Evolutionary conservation across 1,284 basidiomycete species (phyloP), one percentile per base, ranked within the genome.

Genomic region (Malassezia vespertilionis): DNA sequence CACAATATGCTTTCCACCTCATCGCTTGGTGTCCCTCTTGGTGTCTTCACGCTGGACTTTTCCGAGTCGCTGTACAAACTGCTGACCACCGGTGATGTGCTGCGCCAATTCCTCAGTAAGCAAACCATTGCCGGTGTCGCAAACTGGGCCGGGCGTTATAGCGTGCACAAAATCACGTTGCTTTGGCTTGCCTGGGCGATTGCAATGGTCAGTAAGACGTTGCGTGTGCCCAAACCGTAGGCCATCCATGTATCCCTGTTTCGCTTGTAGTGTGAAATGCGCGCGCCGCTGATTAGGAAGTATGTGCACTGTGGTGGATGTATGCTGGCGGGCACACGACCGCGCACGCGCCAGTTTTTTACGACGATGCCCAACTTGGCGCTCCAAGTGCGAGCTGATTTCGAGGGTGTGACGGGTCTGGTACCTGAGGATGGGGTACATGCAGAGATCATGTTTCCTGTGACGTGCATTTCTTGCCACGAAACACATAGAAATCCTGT

Each of bases 191-290:
- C 46, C 20, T 70, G 67, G 67, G 57, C 60, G 3, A 58, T 59
- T 24, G 58, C 61, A 2, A 61, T 70, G 63, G 57, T 70, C 15
- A 58, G 54, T 43, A 70, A 70, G 54, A 70, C 67, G 22, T 49
- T 70, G 39, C 44, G 61, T 4, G 57, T 70, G 1, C 67, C 67
- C n/a, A 70, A 70, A 51, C 65, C 65, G 18, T 70, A 45, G 31
- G 14, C 18, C 17, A 37, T n/a, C n/a, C 15, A 17, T 11, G 28
- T 23, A 14, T 17, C 12, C n/a, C n/a, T n/a, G n/a, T n/a, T n/a
- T n/a, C n/a, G n/a, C 8, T 28, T 28, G 27, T 28, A 28, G 27
- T 28, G n/a, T n/a, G n/a, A n/a, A n/a, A n/a, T n/a, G n/a, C n/a
- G n/a, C n/a, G 22, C 22, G 22, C n/a, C 15, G 14, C 10, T 37